Percentiles rank a stretch among this genome's conserved stretches.
These are phyloP conservation scores for Phytophthora pistaciae DNA, from an alignment of 352 stramenopile genomes.

Conservation along the genomic window DNA sequence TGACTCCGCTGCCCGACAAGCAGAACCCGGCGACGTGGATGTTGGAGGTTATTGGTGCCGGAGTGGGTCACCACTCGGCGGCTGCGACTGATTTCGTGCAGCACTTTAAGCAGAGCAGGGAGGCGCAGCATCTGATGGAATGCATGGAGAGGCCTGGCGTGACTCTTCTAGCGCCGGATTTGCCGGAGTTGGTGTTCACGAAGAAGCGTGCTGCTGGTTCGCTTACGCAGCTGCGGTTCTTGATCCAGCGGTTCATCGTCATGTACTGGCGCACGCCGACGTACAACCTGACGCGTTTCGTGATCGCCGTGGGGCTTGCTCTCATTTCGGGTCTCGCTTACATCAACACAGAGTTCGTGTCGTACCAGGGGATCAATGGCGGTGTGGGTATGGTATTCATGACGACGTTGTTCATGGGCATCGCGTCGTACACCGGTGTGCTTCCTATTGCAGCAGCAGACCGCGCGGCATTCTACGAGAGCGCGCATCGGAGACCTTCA, in stretches of 20 bases:
- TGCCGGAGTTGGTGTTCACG: slow-evolving; percentile 34
- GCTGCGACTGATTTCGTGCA: slow-evolving; percentile 43
- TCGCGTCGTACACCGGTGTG: slow-evolving; percentile 73
- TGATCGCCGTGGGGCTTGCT: slow-evolving; percentile 63
- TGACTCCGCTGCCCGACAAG: slow-evolving; percentile 13
- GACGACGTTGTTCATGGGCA: slow-evolving; percentile 70
- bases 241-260: slow-evolving; percentile 29
- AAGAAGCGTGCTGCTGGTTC: slow-evolving; percentile 35
- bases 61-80: slow-evolving; percentile 15
- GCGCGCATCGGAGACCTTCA: slow-evolving; percentile 85
- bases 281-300: slow-evolving; percentile 77
- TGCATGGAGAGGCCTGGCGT: slow-evolving; percentile 27
- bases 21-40: slow-evolving; percentile 27
- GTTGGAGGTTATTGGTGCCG: slow-evolving; percentile 37
- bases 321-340: slow-evolving; percentile 75
- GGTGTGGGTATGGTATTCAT: slow-evolving; percentile 80
- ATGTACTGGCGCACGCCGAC: slow-evolving; percentile 62
- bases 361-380: slow-evolving; percentile 38
- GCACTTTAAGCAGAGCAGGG: slow-evolving; percentile 38
- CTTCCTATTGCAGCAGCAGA: slow-evolving; percentile 77
- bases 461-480: slow-evolving; percentile 90
- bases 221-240: slow-evolving; percentile 23
- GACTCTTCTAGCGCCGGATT: slow-evolving; percentile 7
- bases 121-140: slow-evolving; percentile 18
- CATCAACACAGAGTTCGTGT: slow-evolving; percentile 28